Base-by-base conservation (phyloP, 768 basidiomycete genomes). In the Phaeolepiota aurea region DNA sequence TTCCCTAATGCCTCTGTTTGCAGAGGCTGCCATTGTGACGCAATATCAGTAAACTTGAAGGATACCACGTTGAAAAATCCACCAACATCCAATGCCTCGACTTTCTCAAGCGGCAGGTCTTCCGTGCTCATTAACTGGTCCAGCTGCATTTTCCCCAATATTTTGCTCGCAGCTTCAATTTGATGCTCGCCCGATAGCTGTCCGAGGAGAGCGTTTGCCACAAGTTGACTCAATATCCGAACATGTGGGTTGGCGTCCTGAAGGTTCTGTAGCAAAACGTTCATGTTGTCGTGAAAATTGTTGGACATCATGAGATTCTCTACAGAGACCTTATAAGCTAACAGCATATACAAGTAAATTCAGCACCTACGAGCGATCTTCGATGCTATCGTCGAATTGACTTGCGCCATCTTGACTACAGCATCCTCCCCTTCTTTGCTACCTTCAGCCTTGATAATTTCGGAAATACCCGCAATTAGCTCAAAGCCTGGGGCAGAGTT, bases 301-400 rank as follows among this genome's bases (percentile, higher is more conserved):
- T 69, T 63, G 0, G 81, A 83, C 2, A 55, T 55, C 7, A 81
- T 51, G 38, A 89, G 74, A 44, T 85, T 87, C 37, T 76, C 88
- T 87, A 48, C 10, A 32, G 1, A 22, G 13, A 43, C 21, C 28
- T 35, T 35, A 37, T 40, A 20, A 20, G 22, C 23, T 23, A 13
- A 43, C 38, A 37, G 42, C 16, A 32, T n/a, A 42, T 14, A 38
- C 23, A n/a, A 22, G 20, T 12, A 15, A 20, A 3, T 7, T 32
- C 31, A 28, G 21, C 16, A 55, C 63, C 32, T 43, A 88, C 88
- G 75, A 38, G 87, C 85, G 42, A 91, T 76, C 49, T 73, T 73
- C 18, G 64, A 58, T 1, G 77, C 70, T 16, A 90, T 52, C 1
- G 59, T 64, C 22, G 72, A 43, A 50, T 90, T 88, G 2, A 71